These are phyloP conservation scores for Dovyalis caffra DNA, from an alignment of 345 rosid genomes.

Conservation along the genomic window DNA sequence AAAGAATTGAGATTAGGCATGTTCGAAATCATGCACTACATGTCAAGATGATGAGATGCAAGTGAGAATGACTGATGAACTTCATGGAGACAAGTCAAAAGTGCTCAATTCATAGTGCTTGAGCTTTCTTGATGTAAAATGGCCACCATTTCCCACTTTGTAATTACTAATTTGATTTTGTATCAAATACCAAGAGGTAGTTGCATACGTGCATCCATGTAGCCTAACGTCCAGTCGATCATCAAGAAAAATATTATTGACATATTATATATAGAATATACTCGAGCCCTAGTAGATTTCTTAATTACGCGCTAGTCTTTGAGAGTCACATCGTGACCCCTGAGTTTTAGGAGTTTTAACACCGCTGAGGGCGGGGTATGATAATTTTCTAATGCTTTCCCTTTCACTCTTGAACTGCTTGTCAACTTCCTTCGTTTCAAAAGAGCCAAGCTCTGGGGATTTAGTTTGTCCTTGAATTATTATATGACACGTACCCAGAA, in stretches of 20 bases:
- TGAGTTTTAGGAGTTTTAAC: not conserved
- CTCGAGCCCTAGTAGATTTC: not conserved
- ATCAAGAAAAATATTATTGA: no score
- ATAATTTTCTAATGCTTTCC: no score
- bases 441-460: no score
- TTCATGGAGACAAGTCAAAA: not conserved
- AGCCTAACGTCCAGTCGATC: not conserved
- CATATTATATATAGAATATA: no score
- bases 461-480: no score
- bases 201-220: not conserved
- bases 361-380: no score
- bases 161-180: not conserved
- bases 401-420: no score
- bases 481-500: no score
- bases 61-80: not conserved
- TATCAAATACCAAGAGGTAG: not conserved
- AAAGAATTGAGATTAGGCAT: not conserved
- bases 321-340: not conserved
- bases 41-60: not conserved
- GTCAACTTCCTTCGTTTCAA: no score
- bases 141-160: not conserved
- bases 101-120: not conserved
- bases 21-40: not conserved
- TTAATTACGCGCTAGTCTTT: no score
- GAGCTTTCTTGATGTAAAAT: not conserved